Evolutionary conservation across 2,329 filamentous ascomycete genomes (phyloP), one percentile per base, ranked within the genome.

Genomic region (Leptoxyphium fumago): DNA sequence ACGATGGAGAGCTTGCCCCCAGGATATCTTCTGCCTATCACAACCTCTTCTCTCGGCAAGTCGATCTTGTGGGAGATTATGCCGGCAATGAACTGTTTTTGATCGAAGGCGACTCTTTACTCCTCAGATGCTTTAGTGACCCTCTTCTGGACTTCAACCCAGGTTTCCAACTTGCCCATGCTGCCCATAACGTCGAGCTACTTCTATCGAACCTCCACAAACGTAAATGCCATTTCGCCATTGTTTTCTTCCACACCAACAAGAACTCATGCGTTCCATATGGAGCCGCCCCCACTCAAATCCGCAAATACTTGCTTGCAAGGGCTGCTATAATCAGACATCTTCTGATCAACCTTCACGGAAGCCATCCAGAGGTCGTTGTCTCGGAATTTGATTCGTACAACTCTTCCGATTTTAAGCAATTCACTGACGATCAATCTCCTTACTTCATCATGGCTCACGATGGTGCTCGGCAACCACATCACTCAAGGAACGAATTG

Each of bases 1-100:
- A 11, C 10, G 17, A 21, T 11, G 44, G 46, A 11, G 48, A 49
- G 8, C 41, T 45, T 28, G 45, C 47, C 9, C n/a, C 7, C 6
- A 28, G n/a, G 38, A 39, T 52, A 17, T 34, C 49, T 13, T 44
- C 45, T 11, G 38, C 42, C 61, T 74, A 73, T 54, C 64, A 61
- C 46, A 55, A 52, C 10, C 58, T 69, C 3, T 51, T 60, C 10
- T 65, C 69, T 6, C 61, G 69, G 43, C 62, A 62, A 41, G 69
- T 83, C 26, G 79, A 84, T 51, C 71, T 87, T 2, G 74, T 86
- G 3, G 80, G 82, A 36, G 83, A 87, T 56, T 87, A 83, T 61
- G 80, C 80, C 2, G 82, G 83, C 17, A 76, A 75, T 47, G 82
- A 85, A 55, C 68, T 80, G 10, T 87, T 86, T 56, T 65, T 81